Evolutionary conservation across 2,329 filamentous ascomycete genomes (phyloP), one percentile per base, ranked within the genome.

Genomic region (Fusarium veterinarium): DNA sequence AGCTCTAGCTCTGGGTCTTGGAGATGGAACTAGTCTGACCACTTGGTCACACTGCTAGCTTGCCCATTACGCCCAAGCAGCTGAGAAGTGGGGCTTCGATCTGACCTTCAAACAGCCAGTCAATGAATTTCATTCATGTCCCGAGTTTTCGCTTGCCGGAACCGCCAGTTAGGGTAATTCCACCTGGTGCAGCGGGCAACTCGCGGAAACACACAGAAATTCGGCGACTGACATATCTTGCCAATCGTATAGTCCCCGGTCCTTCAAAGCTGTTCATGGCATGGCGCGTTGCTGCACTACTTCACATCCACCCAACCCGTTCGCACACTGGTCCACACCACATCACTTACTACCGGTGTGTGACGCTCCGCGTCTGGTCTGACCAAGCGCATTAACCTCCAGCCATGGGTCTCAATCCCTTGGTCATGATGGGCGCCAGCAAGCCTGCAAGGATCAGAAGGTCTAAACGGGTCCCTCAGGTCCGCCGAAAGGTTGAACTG

Each of bases 381-480:
- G 86, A 83, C 84, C 87, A 87, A 86, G 84, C 87, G 87, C 87
- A 89, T 90, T 84, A 90, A 81, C 86, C 81, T 83, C 79, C 76
- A 76, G 78, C 82, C 80, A 82, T 83, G 80, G 82, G 85, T 81
- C 73, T 42, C 73, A 79, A 70, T 80, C 84, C 82, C 79, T 82
- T 80, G 80, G 80, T 76, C 76, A 75, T 62, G 77, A 81, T 78
- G 83, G 87, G 81, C 88, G 86, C 88, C 87, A 86, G 84, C 82
- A 76, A 75, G 71, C 77, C 76, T 77, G 80, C 77, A 71, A 72
- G 75, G 76, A 71, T 69, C 69, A 40, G 49, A 53, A 69, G 80
- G 71, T 73, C 67, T 75, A 71, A 77, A 77, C 75, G 79, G 69
- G 77, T 83, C 76, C 89, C 90, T 90, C 87, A 75, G 67, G 71